Evolutionary conservation across 106 monocot genomes (phyloP).

Genomic region (Dendrobium chrysotoxum): DNA sequence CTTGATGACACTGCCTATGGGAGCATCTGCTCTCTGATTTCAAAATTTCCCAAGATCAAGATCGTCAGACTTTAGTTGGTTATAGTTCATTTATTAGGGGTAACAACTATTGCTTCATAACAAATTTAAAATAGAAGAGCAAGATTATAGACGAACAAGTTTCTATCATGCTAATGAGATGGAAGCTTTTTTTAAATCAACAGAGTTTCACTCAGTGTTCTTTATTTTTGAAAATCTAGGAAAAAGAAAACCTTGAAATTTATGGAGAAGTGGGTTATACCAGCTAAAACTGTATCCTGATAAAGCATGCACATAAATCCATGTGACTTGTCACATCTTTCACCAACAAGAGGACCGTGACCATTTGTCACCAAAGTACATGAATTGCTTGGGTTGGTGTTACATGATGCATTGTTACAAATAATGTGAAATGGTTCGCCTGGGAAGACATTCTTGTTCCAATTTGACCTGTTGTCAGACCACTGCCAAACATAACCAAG

Average conservation of each 20-base stretch:
- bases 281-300: conserved; percentile 33
- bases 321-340: conserved; percentile 60
- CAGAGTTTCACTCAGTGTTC: background rate
- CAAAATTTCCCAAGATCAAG: background rate
- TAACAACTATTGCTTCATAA: background rate
- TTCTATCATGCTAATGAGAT: background rate
- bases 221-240: background rate
- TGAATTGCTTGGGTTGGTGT: conserved; percentile 21
- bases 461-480: conserved; percentile 51
- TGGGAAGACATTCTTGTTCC: conserved; percentile 60
- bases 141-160: background rate
- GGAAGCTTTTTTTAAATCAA: background rate
- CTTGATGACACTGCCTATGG: conserved; percentile 67
- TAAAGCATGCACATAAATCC: conserved; percentile 64
- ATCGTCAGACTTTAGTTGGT: background rate
- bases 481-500: conserved; percentile 62
- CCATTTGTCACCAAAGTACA: conserved; percentile 52
- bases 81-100: background rate
- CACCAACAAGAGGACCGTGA: conserved; percentile 40
- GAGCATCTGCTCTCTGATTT: conserved; percentile 51
- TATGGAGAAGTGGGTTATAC: background rate
- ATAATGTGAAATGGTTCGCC: conserved; percentile 34
- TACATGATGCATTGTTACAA: conserved; percentile 47
- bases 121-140: background rate
- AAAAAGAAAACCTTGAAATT: background rate